These are phyloP conservation scores for Syncephalis plumigaleata DNA, from an alignment of 371 early-diverging fungal genomes.

Conservation along the genomic window DNA sequence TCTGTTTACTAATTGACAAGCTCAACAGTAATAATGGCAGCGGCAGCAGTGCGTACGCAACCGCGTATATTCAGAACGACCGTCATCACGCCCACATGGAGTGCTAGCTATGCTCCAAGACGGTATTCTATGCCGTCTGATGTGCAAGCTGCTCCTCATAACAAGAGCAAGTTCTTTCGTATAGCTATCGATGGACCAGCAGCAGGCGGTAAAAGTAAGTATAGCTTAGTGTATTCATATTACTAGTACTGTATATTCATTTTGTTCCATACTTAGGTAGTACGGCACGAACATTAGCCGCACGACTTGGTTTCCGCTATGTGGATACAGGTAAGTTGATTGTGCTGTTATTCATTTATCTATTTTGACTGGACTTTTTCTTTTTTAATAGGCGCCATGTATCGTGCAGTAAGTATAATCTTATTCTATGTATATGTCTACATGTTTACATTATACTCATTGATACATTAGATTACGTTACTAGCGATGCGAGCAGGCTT, in stretches of 20 bases:
- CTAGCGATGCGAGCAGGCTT: constrained; percentile 23
- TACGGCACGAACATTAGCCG: constrained; percentile 52
- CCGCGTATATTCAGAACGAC: too few species aligned
- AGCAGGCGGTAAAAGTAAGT: constrained; percentile 78
- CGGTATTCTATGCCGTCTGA: too few species aligned
- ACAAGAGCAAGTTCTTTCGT: constrained; percentile 21
- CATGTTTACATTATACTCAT: neutral
- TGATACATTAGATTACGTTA: constrained; percentile 24
- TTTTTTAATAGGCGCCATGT: constrained; percentile 18
- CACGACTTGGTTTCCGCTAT: constrained; percentile 51
- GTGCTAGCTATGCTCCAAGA: too few species aligned
- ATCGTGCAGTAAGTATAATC: constrained; percentile 28
- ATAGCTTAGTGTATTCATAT: neutral
- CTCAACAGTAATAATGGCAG: too few species aligned
- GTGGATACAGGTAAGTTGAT: constrained; percentile 64
- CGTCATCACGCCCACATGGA: too few species aligned
- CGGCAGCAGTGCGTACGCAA: too few species aligned
- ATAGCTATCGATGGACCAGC: constrained; percentile 92
- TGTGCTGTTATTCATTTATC: too few species aligned
- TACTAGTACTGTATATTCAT: neutral
- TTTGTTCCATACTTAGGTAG: constrained; percentile 24
- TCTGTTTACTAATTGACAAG: too few species aligned
- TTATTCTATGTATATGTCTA: neutral
- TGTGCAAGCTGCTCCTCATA: too few species aligned
- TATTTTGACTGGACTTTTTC: too few species aligned